Evolutionary conservation across 108 stramenopile genomes (phyloP), one percentile per base, ranked within the genome.

Genomic region (Mayamaea pseudoterrestris): DNA sequence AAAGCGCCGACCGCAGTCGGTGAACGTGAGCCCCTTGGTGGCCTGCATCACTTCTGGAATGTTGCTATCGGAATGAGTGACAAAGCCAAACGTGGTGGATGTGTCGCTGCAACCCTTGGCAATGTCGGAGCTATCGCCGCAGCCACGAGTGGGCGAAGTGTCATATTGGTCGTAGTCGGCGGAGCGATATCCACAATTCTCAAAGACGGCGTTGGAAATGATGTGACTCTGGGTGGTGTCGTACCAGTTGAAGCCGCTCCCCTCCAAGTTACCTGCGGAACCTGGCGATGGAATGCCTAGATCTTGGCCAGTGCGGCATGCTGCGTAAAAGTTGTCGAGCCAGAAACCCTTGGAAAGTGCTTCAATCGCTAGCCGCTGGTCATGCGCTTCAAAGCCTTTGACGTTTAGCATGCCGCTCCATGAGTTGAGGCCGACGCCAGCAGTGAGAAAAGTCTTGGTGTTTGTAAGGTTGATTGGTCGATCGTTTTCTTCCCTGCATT

Each of bases 191-290:
- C 66, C 66, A 57, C 66, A 67, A 40, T 67, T 61, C n/a, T 48
- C 27, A 27, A 67, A 67, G 2, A 26, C 49, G 3, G 56, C 12
- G n/a, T 50, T 21, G 5, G 66, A 57, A 7, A 67, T 61, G 47
- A 67, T 67, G 35, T 67, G 66, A 30, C 57, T 60, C 60, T 62
- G 60, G 30, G 43, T 56, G 2, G 66, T 67, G 27, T 67, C 66
- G 40, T 67, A 67, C 66, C 66, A 67, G 23, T 34, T 47, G 30
- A 67, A 61, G 1, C 66, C 66, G 44, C 47, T 32, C 4, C 25
- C 66, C 21, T 28, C 11, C 7, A 67, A 24, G 16, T 35, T 30
- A 1, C 43, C 40, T 5, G 17, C 3, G n/a, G 24, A 17, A n/a
- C 31, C 54, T n/a, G n/a, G n/a, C 14, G 32, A 16, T 1, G 58